Evolutionary conservation across 352 stramenopile genomes (phyloP).

Genomic region (Globisporangium abappressorium): DNA sequence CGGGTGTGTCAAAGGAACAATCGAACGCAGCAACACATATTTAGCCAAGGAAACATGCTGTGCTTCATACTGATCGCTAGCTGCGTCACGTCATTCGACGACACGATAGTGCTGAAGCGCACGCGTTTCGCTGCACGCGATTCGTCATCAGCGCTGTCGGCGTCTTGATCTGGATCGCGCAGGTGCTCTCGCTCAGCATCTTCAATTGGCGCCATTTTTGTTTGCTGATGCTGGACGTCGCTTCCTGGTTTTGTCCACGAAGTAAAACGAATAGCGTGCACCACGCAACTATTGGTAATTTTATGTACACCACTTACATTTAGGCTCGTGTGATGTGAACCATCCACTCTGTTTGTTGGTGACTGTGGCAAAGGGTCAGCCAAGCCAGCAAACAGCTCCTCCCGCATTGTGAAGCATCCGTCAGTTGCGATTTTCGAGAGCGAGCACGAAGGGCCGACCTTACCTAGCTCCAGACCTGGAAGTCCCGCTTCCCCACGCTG

Average conservation of each 20-base stretch:
- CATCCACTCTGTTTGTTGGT: slow-evolving; percentile 17
- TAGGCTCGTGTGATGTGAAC: slow-evolving; percentile 15
- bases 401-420: neutral
- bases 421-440: slow-evolving; percentile 30
- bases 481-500: too few relatives aligned
- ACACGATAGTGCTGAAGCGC: slow-evolving; percentile 45
- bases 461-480: neutral
- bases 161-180: neutral
- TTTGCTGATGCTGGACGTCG: neutral
- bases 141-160: neutral
- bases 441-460: neutral
- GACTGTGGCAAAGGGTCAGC: neutral
- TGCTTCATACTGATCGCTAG: slow-evolving; percentile 49
- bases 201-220: slow-evolving; percentile 36
- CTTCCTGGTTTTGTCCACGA: neutral
- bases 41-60: neutral
- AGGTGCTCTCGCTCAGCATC: neutral
- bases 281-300: neutral
- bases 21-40: neutral
- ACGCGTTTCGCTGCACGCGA: slow-evolving; percentile 51
- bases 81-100: slow-evolving; percentile 48
- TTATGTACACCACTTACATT: slow-evolving; percentile 16
- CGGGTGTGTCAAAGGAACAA: neutral
- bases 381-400: neutral
- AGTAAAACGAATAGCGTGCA: neutral